Conservation (phyloP, 495 filamentous ascomycete species). For the Penicillium simplicissimum region DNA sequence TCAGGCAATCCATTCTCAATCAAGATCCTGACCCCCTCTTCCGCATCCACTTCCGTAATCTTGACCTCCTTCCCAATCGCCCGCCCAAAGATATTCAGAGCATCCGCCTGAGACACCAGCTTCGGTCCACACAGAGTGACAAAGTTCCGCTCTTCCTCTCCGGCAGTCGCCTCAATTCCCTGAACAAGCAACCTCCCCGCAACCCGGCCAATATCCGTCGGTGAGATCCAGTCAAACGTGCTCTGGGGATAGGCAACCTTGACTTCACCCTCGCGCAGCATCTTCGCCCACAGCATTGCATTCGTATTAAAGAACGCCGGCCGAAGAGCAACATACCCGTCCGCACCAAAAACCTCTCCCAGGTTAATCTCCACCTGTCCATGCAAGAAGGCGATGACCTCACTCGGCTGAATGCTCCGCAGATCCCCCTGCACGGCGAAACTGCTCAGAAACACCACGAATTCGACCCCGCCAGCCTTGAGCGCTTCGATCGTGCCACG, state of each 20-base stretch:
- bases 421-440: conserved; percentile 22
- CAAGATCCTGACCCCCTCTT: background rate
- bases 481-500: conserved; percentile 25
- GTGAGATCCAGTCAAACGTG: conserved; percentile 30
- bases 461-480: conserved; percentile 29
- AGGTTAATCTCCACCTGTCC: conserved; percentile 35
- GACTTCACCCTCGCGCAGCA: conserved; percentile 25
- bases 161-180: background rate
- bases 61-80: conserved; percentile 6
- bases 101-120: conserved; percentile 4
- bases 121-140: conserved; percentile 8
- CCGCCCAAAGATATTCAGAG: conserved; percentile 3
- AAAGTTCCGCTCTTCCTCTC: conserved; percentile 9
- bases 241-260: conserved; percentile 17
- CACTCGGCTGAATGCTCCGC: conserved; percentile 4
- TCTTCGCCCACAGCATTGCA: conserved; percentile 14
- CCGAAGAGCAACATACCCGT: conserved; percentile 28
- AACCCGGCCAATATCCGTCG: conserved; percentile 33
- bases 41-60: conserved; percentile 3
- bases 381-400: conserved; percentile 29
- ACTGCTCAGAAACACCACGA: conserved; percentile 36
- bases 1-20: background rate
- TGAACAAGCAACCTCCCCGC: conserved; percentile 28
- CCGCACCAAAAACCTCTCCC: conserved; percentile 27
- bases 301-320: conserved; percentile 32